phyloP scores from a whole-genome alignment of 192 early-diverging fungal species.

The Gonapodya sp. region DNA sequence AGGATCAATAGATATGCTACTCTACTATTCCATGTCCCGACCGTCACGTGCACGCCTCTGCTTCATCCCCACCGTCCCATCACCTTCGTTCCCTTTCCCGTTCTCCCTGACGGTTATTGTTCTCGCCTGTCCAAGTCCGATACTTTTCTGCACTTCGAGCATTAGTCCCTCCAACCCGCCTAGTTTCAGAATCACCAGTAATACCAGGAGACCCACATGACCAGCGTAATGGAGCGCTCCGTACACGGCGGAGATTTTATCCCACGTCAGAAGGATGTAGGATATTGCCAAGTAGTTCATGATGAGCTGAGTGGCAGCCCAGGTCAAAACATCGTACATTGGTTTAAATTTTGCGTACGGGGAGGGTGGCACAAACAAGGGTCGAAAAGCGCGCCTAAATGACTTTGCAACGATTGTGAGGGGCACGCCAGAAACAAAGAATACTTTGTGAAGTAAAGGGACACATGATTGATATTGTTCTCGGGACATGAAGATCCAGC shows the following conservation, averaged over 20 bases:
- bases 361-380: conserved; percentile 37
- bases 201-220: conserved; percentile 29
- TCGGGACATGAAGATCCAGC: not conserved
- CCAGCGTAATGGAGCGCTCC: conserved; percentile 45
- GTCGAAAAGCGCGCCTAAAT: conserved; percentile 52
- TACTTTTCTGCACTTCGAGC: not conserved
- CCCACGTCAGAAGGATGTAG: conserved; percentile 55
- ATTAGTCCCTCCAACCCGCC: not conserved
- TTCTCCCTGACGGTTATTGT: not conserved
- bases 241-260: conserved; percentile 49
- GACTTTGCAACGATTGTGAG: not conserved
- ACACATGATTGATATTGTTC: not conserved
- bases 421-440: not conserved
- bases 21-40: too few species aligned
- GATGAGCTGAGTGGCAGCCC: conserved; percentile 46
- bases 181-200: not conserved
- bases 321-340: conserved; percentile 65
- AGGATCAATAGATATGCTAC: not conserved
- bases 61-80: too few species aligned
- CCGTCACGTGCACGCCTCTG: too few species aligned
- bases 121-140: not conserved
- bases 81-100: not conserved
- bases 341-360: conserved; percentile 9
- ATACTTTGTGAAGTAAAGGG: not conserved
- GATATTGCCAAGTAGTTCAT: conserved; percentile 62